phyloP scores from a whole-genome alignment of 192 early-diverging fungal genomes.

The Phycomyces blakesleeanus region DNA sequence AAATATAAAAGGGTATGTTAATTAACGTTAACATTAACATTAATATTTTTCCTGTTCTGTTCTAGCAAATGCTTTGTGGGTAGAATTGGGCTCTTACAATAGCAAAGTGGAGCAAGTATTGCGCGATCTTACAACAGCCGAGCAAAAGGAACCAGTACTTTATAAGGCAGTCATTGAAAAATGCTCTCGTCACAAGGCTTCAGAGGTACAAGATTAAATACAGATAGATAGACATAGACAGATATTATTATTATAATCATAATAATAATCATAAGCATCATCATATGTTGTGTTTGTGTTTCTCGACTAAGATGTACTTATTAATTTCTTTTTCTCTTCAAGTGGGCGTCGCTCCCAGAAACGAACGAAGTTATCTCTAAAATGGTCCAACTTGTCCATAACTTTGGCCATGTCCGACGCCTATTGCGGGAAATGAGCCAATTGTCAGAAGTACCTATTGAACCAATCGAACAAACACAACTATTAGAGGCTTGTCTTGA shows the following conservation, averaged over 20 bases:
- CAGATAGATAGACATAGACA: too few relatives aligned
- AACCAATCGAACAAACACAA: constrained; percentile 82
- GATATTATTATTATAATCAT: too few relatives aligned
- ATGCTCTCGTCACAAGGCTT: constrained; percentile 39
- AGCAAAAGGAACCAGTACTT: constrained; percentile 21
- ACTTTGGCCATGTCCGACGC: constrained; percentile 54
- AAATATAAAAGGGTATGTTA: too few relatives aligned
- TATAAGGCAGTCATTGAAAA: constrained; percentile 50
- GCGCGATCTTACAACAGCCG: constrained; percentile 33
- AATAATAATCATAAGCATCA: too few relatives aligned
- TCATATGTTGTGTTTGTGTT: too few relatives aligned
- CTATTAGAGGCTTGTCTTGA: constrained; percentile 80
- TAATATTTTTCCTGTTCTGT: too few relatives aligned
- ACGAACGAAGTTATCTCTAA: not conserved
- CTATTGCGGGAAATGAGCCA: constrained; percentile 71
- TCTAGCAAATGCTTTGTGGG: constrained; percentile 59
- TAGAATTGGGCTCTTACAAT: constrained; percentile 58
- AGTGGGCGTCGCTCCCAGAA: not conserved
- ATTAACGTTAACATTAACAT: not conserved
- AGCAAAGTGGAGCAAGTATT: constrained; percentile 52
- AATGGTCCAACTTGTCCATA: constrained; percentile 8
- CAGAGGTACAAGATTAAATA: constrained; percentile 36
- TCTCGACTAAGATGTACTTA: too few relatives aligned
- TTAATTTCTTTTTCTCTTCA: not conserved
- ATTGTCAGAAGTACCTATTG: constrained; percentile 78